Evolutionary conservation across 805 yeast species (phyloP), one percentile per base, ranked within the genome.

Genomic region (Jamesozyma gamospora): DNA sequence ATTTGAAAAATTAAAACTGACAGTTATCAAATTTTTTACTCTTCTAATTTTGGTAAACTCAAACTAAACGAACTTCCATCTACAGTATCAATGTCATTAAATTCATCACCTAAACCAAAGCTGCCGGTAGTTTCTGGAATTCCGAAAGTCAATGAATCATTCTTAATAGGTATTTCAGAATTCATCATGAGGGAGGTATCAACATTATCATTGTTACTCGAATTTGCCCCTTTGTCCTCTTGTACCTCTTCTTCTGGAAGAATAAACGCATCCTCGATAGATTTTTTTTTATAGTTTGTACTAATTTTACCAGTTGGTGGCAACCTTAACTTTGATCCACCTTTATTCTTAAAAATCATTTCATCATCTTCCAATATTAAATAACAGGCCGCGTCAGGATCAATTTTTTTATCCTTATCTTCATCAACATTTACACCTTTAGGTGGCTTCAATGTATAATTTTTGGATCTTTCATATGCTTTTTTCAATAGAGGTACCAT

Each of bases 291-390:
- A 62, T 85, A 86, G 5, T 74, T 62, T 1, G 75, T 71, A 4
- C 82, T 62, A 28, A 88, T 82, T 59, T 82, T 86, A 28, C 96
- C 96, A 25, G 85, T 82, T 6, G 96, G 95, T 11, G 96, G 95
- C 37, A 92, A 65, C 52, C 87, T 79, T 1, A 95, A 81, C 48
- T 88, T 70, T 24, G 71, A 70, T 45, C 79, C 78, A 13, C 56
- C 51, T 41, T 88, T 70, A 49, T 78, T 83, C 52, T 84, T 86
- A 41, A 79, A 76, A 0, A 95, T 87, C 49, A 85, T 67, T 41
- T 82, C 88, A 14, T 84, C 95, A 52, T 88, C 96, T 54, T 87
- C 96, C 36, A 82, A 62, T 11, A 82, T 57, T 3, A 64, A 60
- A n/a, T 77, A 68, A n/a, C 71, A 64, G 13, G 42, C 44, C 27